These are phyloP conservation scores for Lenwebbia sp. DNA, from an alignment of 345 rosid genomes.

Conservation along the genomic window DNA sequence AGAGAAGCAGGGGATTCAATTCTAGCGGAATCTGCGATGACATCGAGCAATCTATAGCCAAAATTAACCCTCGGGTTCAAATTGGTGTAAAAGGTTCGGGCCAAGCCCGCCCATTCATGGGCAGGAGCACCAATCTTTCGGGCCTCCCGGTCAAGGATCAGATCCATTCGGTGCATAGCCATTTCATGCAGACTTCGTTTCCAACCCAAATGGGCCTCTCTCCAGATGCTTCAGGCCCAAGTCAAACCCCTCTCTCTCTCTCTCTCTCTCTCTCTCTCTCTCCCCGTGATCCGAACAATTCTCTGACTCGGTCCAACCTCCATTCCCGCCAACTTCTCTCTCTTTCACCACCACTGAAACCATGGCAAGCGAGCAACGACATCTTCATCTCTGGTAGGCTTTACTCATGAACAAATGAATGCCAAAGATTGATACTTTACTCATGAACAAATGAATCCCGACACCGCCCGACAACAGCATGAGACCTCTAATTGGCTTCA, in stretches of 20 bases:
- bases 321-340: not conserved
- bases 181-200: not conserved
- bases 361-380: not conserved
- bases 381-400: not conserved
- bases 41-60: not conserved
- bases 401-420: not conserved
- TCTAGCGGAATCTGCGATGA: not conserved
- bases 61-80: not conserved
- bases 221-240: not conserved
- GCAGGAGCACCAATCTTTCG: not conserved
- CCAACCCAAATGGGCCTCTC: not conserved
- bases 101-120: not conserved
- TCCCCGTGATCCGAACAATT: slow-evolving; percentile 24
- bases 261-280: not conserved
- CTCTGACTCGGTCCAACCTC: slow-evolving; percentile 20
- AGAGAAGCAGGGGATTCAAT: not conserved
- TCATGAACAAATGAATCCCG: slow-evolving; percentile 6
- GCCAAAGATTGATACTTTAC: not conserved
- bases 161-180: not conserved
- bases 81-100: not conserved
- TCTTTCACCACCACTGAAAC: slow-evolving; percentile 1
- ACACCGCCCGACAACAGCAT: slow-evolving; percentile 10
- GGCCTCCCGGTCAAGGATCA: not conserved
- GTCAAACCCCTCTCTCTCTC: not conserved
- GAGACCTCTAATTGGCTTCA: slow-evolving; percentile 10